These are phyloP conservation scores for Malus fusca DNA, from an alignment of 306 rosid species.

Conservation along the genomic window DNA sequence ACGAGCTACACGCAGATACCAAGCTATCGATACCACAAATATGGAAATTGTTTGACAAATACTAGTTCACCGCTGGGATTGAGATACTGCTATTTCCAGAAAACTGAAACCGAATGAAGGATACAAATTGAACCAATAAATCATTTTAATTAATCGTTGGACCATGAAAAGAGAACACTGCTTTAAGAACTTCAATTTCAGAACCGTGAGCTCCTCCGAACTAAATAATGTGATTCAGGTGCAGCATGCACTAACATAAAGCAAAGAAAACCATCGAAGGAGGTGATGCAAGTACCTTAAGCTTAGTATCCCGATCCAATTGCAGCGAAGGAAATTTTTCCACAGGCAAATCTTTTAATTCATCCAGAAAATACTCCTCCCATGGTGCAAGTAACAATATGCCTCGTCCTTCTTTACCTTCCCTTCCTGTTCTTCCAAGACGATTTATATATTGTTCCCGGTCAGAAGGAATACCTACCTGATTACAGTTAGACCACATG, in stretches of 20 bases:
- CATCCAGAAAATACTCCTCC: slow-evolving; percentile 79
- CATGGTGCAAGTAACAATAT: slow-evolving; percentile 82
- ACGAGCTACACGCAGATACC: not conserved
- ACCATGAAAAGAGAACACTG: not conserved
- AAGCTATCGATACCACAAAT: not conserved
- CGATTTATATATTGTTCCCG: slow-evolving; percentile 90
- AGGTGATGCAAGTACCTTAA: slow-evolving; percentile 46
- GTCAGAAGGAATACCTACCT: slow-evolving; percentile 83
- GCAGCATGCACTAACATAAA: not conserved
- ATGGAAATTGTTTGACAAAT: not conserved
- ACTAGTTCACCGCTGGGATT: not conserved
- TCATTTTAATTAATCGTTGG: not conserved
- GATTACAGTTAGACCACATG: not conserved
- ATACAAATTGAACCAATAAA: not conserved
- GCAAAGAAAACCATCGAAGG: not conserved
- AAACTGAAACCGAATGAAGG: not conserved
- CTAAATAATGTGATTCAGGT: not conserved
- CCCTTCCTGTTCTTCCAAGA: slow-evolving; percentile 91
- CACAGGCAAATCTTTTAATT: slow-evolving; percentile 74
- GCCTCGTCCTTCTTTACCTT: slow-evolving; percentile 85
- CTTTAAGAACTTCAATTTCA: not conserved
- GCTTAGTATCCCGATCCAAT: slow-evolving; percentile 43
- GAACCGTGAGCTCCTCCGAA: not conserved
- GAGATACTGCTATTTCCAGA: not conserved
- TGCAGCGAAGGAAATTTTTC: slow-evolving; percentile 47